These are phyloP conservation scores for Zelopaecilomyces penicillatus DNA, from an alignment of 2,329 filamentous ascomycete species.

Conservation along the genomic window DNA sequence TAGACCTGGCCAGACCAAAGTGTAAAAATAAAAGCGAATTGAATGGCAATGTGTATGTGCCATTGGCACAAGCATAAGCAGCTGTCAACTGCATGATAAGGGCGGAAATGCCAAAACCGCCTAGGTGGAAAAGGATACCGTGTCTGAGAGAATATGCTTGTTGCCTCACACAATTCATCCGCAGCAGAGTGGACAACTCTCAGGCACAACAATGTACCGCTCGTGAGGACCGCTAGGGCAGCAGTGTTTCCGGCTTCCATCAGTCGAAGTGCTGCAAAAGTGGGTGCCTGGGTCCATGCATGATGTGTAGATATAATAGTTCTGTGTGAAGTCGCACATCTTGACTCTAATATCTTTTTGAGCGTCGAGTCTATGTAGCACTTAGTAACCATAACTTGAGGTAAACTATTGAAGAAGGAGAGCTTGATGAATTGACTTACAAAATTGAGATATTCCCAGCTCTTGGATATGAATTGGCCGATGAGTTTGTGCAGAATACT, in stretches of 20 bases:
- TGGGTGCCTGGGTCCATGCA: conserved; percentile 62
- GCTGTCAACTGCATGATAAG: too few species aligned
- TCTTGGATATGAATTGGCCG: too few species aligned
- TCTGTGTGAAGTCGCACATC: conserved; percentile 62
- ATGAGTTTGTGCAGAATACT: too few species aligned
- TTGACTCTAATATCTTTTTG: conserved; percentile 9
- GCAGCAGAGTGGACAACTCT: conserved; percentile 44
- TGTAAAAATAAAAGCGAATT: too few species aligned
- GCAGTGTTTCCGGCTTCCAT: conserved; percentile 51
- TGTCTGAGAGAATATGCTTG: not conserved
- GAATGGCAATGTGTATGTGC: too few species aligned
- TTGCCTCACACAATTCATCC: conserved; percentile 18
- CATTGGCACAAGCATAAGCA: too few species aligned
- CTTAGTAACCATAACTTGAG: too few species aligned
- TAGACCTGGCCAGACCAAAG: not conserved
- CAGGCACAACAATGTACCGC: conserved; percentile 62
- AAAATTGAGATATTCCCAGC: too few species aligned
- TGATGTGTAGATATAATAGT: conserved; percentile 68
- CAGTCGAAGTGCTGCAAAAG: conserved; percentile 61
- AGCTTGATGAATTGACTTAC: too few species aligned
- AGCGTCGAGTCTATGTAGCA: too few species aligned
- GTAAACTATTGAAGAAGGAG: too few species aligned
- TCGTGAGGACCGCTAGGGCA: conserved; percentile 62
- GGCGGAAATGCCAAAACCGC: too few species aligned
- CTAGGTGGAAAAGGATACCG: not conserved